Evolutionary conservation across 2,329 filamentous ascomycete genomes (phyloP).

Genomic region (Colletotrichum agaves): DNA sequence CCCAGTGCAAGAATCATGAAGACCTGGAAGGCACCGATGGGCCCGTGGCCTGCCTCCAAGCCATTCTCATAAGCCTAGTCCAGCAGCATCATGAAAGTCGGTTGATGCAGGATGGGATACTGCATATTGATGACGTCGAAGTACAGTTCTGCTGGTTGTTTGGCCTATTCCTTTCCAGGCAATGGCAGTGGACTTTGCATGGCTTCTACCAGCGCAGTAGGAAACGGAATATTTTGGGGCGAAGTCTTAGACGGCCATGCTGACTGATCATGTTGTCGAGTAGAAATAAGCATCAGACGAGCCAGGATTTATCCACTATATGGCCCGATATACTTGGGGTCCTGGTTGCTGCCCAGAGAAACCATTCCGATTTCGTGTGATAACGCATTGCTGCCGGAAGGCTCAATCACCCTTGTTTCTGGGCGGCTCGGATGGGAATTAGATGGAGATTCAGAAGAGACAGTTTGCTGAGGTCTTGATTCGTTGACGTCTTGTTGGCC

Average conservation of each 20-base stretch:
- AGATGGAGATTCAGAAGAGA: constrained; percentile 17
- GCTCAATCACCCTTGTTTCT: constrained; percentile 32
- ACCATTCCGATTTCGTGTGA: constrained; percentile 65
- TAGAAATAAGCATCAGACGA: constrained; percentile 56
- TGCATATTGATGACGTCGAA: constrained; percentile 60
- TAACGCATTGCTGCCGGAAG: constrained; percentile 41
- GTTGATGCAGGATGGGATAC: constrained; percentile 61
- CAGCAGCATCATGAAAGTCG: constrained; percentile 47
- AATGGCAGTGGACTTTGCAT: constrained; percentile 47
- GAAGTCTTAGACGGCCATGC: not conserved
- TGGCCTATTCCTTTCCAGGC: constrained; percentile 48
- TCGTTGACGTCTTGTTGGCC: not conserved
- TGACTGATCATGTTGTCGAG: constrained; percentile 43
- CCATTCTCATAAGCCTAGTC: constrained; percentile 48
- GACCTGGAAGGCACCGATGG: constrained; percentile 56
- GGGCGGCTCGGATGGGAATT: constrained; percentile 31
- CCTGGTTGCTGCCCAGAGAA: constrained; percentile 58
- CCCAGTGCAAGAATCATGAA: constrained; percentile 65
- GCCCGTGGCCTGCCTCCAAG: constrained; percentile 38
- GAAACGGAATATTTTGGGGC: constrained; percentile 37
- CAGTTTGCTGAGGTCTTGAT: not conserved
- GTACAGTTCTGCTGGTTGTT: constrained; percentile 56
- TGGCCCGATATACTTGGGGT: constrained; percentile 64
- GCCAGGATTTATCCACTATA: constrained; percentile 66
- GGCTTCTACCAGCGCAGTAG: constrained; percentile 46